These are phyloP conservation scores for Thyridium curvatum DNA, from an alignment of 2,329 filamentous ascomycete genomes.

Conservation along the genomic window DNA sequence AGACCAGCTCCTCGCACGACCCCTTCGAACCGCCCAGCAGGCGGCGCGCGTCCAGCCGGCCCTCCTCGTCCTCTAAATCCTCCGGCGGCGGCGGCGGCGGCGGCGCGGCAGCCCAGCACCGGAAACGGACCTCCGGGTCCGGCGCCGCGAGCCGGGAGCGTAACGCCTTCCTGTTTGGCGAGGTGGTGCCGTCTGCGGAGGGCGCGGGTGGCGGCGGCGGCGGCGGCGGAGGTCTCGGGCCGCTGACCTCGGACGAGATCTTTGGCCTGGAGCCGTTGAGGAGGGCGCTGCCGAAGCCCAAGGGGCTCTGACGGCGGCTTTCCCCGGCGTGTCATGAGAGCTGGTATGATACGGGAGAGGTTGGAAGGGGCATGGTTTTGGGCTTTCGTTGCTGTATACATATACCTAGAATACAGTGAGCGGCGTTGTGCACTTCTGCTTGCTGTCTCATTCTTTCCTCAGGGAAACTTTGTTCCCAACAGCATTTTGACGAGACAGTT, in stretches of 20 bases:
- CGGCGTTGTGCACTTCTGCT: no score
- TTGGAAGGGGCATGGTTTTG: no score
- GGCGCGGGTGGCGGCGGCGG: constrained; percentile 25
- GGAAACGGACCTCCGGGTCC: constrained; percentile 13
- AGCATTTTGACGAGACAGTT: no score
- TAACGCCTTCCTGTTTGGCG: constrained; percentile 55
- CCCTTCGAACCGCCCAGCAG: constrained; percentile 15
- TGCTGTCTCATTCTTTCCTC: no score
- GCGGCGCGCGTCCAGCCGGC: constrained; percentile 8
- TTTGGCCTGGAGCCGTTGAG: constrained; percentile 49
- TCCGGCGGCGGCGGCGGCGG: no score
- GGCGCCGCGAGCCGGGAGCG: constrained; percentile 39
- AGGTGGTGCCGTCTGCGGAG: constrained; percentile 25
- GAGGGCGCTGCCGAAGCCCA: constrained; percentile 10
- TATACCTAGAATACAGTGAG: no score
- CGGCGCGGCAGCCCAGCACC: constrained; percentile 6
- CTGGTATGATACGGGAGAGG: no score
- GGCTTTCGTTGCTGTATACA: no score
- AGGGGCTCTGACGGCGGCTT: not conserved
- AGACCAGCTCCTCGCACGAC: constrained; percentile 18
- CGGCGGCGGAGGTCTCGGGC: constrained; percentile 23
- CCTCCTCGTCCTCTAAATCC: constrained; percentile 20
- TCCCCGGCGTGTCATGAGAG: no score
- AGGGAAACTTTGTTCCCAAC: no score
- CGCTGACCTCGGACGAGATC: constrained; percentile 38